A percentile compares a stretch with the other conserved stretches of the same genome.
Conservation (phyloP, 2,329 filamentous ascomycete genomes). For the Talaromyces amestolkiae region DNA sequence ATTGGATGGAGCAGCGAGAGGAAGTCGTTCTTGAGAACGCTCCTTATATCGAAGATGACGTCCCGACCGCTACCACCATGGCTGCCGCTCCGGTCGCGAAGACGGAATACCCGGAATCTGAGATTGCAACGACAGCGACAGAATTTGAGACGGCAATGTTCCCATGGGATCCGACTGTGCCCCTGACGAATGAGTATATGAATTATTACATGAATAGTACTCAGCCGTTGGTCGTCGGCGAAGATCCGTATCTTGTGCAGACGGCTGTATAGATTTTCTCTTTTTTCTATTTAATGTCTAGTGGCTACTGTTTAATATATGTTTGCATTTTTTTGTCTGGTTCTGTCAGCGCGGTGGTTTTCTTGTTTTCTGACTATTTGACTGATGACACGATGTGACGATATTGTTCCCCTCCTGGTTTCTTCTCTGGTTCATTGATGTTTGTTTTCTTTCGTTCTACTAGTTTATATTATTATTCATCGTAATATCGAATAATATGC, state of each 20-base stretch:
- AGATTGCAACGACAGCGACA: constrained; percentile 14
- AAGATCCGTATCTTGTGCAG: constrained; percentile 40
- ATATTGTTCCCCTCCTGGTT: neutral
- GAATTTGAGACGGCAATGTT: constrained; percentile 25
- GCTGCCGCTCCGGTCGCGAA: constrained; percentile 3
- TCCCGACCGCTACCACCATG: constrained; percentile 15
- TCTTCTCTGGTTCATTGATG: neutral
- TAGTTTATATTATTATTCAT: neutral
- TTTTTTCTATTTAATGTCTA: constrained; percentile 15
- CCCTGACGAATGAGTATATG: constrained; percentile 31
- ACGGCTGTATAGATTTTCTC: constrained; percentile 27
- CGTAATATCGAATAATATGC: neutral
- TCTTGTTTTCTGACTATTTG: neutral
- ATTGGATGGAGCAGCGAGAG: constrained; percentile 60
- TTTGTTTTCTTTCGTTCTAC: neutral
- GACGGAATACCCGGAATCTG: constrained; percentile 18
- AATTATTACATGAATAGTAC: constrained; percentile 16
- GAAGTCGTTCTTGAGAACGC: constrained; percentile 44
- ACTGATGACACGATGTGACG: constrained; percentile 5
- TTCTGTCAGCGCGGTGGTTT: neutral
- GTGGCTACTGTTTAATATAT: constrained; percentile 10
- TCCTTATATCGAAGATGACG: constrained; percentile 27
- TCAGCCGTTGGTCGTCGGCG: constrained; percentile 31
- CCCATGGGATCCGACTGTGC: constrained; percentile 28
- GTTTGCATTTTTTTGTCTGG: constrained; percentile 16